Evolutionary conservation across 2,329 filamentous ascomycete species (phyloP), one percentile per base, ranked within the genome.

Genomic region (Xylaria sp.): DNA sequence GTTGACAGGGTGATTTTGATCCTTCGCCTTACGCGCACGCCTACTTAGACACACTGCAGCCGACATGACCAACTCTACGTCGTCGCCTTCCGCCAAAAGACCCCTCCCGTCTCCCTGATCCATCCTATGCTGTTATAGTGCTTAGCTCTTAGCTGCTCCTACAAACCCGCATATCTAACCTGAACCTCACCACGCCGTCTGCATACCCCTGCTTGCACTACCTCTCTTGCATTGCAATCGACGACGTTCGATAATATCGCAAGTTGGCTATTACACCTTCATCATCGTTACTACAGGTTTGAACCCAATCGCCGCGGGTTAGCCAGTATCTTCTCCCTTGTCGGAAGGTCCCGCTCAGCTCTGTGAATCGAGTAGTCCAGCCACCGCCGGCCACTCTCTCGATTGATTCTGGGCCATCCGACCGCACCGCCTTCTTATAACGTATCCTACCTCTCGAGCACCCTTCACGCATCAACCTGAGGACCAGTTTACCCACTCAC

Each of bases 11-110:
- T 50, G 58, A 58, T 57, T 62, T 25, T 25, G 51, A 59, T 59
- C 44, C 23, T 62, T 40, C 59, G n/a, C 27, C 21, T 3, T 50
- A 6, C 18, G 5, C 40, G 12, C 32, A 13, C 37, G 4, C 29
- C 6, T 40, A 40, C 37, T 40, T 13, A 10, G 5, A n/a, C 48
- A 37, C 25, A 44, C 21, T 23, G 51, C 60, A 32, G 42, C 32
- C 48, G 48, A 60, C 54, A 64, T 64, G 55, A 61, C 51, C 62
- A 57, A 42, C 50, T 57, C 58, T 44, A 37, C 50, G 12, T 59
- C 25, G 29, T 42, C 25, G 16, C 21, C 25, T 58, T 40, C 21
- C 12, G 32, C 25, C 44, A 29, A 55, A 40, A 57, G 53, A 58
- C 59, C 55, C 55, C 58, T 59, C 37, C 37, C 35, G 23, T 44